phyloP scores from a whole-genome alignment of 106 monocot species.

The Chionographis japonica region DNA sequence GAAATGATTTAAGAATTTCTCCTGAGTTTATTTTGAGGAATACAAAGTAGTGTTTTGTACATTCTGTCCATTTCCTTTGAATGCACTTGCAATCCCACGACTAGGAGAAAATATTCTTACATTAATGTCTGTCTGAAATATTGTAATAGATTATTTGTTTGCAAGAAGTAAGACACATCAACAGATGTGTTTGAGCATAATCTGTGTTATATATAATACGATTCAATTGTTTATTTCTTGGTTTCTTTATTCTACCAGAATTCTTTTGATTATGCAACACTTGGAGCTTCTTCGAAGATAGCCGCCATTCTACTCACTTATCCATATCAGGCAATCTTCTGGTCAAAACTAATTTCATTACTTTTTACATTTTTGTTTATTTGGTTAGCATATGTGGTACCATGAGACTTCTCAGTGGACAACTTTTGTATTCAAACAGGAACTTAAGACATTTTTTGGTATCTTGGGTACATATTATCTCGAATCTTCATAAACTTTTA shows the following conservation, averaged over 20 bases:
- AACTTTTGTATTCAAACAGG: too few relatives aligned
- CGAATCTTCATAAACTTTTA: neutral
- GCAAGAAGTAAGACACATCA: neutral
- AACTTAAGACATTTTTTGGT: too few relatives aligned
- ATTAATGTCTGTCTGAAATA: too few relatives aligned
- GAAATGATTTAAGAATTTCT: too few relatives aligned
- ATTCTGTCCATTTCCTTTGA: too few relatives aligned
- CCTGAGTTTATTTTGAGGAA: too few relatives aligned
- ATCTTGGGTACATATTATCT: neutral
- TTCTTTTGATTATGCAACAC: conserved; percentile 80
- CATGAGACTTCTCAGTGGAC: neutral
- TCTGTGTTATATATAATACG: too few relatives aligned
- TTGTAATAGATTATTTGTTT: neutral
- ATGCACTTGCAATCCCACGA: too few relatives aligned
- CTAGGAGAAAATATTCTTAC: too few relatives aligned
- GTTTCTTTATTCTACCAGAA: conserved; percentile 39
- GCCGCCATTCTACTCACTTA: conserved; percentile 80
- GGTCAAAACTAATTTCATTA: neutral
- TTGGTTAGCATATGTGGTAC: neutral
- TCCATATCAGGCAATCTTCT: conserved; percentile 70
- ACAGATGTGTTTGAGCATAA: neutral
- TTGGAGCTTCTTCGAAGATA: conserved; percentile 84
- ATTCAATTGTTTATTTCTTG: neutral
- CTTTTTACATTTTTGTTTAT: conserved; percentile 1
- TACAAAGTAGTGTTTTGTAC: too few relatives aligned